phyloP scores from a whole-genome alignment of 2,329 filamentous ascomycete genomes.

The Sporothrix luriei region DNA sequence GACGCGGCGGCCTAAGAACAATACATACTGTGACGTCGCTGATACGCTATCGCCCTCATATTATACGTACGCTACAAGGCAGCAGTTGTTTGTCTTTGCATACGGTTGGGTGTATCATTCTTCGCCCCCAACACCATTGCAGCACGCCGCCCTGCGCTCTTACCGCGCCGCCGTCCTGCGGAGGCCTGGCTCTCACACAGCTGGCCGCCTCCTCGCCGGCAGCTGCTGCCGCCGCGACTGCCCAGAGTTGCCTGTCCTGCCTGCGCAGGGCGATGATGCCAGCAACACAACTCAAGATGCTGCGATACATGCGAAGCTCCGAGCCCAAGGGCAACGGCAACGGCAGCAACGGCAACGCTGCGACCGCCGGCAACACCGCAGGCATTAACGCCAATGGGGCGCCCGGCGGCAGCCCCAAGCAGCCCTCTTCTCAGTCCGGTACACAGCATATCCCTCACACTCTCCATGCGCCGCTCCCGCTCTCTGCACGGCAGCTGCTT shows the following conservation, averaged over 20 bases:
- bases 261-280: constrained; percentile 36
- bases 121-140: not conserved
- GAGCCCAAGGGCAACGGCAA: constrained; percentile 36
- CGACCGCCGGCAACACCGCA: not conserved
- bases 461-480: constrained; percentile 37
- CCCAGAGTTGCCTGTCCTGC: constrained; percentile 30
- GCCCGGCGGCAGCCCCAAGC: constrained; percentile 31
- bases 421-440: constrained; percentile 16
- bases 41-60: not conserved
- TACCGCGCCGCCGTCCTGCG: constrained; percentile 20
- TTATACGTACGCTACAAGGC: not conserved
- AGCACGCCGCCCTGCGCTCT: constrained; percentile 14
- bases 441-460: constrained; percentile 5
- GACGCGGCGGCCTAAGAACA: not conserved
- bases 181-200: constrained; percentile 12
- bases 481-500: constrained; percentile 39
- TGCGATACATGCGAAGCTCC: constrained; percentile 37
- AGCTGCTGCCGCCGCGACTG: constrained; percentile 30
- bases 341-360: constrained; percentile 11
- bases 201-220: constrained; percentile 20
- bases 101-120: not conserved
- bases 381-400: constrained; percentile 27
- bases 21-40: not conserved
- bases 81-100: not conserved
- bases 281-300: constrained; percentile 37